phyloP scores from a whole-genome alignment of 306 rosid species.

The Fragaria ananassa region DNA sequence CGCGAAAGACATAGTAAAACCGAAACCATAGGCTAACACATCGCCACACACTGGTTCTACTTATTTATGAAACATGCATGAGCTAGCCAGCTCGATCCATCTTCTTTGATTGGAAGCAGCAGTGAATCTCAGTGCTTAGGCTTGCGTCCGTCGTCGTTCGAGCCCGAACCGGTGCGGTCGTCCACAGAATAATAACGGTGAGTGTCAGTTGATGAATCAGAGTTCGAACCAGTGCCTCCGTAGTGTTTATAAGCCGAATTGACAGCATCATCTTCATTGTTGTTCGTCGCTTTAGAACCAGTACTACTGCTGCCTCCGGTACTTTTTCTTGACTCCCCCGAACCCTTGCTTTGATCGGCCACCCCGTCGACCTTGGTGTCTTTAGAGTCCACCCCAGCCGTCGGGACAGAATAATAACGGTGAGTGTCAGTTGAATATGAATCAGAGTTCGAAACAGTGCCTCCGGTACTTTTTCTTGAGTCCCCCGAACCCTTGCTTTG shows the following conservation, averaged over 20 bases:
- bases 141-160: neutral
- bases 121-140: neutral
- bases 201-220: neutral
- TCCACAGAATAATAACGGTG: slow-evolving; percentile 5
- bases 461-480: neutral
- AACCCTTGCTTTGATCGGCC: neutral
- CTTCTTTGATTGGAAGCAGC: neutral
- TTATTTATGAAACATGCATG: neutral
- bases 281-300: neutral
- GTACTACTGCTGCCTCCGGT: neutral
- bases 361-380: neutral
- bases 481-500: neutral
- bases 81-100: neutral
- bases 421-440: too few species aligned
- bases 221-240: neutral
- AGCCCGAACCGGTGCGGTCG: neutral
- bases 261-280: neutral
- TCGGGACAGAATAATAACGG: too few species aligned
- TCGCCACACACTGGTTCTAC: neutral
- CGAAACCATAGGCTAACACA: neutral
- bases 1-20: neutral
- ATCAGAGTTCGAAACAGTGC: neutral
- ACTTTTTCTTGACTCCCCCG: neutral
- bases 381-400: neutral
- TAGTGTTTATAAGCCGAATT: neutral